Evolutionary conservation across 1,139 yeast species (phyloP).

Genomic region (Protomyces lactucae-debilis): DNA sequence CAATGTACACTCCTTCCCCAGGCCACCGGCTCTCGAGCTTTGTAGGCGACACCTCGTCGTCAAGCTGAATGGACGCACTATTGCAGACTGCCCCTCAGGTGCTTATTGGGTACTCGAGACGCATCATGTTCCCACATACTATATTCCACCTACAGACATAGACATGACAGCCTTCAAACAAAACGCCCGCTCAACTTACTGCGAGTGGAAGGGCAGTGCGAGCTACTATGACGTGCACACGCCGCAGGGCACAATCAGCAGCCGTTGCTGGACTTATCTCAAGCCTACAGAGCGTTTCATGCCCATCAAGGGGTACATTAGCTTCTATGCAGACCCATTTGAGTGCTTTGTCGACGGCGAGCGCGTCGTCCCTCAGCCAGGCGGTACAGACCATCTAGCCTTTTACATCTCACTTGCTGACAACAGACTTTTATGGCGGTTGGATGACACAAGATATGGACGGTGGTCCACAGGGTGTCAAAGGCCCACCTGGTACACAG

Average conservation of each 20-base stretch:
- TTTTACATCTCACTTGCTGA: neutral
- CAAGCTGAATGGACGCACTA: conserved; percentile 1
- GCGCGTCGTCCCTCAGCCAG: conserved; percentile 17
- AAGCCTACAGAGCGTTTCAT: conserved; percentile 4
- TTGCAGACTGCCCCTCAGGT: conserved; percentile 14
- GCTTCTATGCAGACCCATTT: conserved; percentile 23
- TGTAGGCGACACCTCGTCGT: conserved; percentile 13
- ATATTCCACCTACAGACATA: conserved; percentile 12
- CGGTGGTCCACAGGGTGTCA: conserved; percentile 18
- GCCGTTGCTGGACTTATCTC: conserved; percentile 22
- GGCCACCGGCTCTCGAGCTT: conserved; percentile 20
- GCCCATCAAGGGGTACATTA: conserved; percentile 19
- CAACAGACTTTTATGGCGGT: conserved; percentile 3
- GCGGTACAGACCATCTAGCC: conserved; percentile 2
- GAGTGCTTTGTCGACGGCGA: conserved; percentile 21
- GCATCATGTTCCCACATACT: conserved; percentile 21
- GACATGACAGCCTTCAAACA: conserved; percentile 11
- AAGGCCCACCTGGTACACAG: conserved; percentile 22
- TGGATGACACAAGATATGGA: conserved; percentile 22
- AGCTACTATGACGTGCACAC: conserved; percentile 3
- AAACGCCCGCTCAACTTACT: conserved; percentile 4
- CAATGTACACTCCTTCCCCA: conserved; percentile 23
- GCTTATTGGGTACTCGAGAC: conserved; percentile 26
- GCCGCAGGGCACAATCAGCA: neutral
- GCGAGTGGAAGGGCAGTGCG: conserved; percentile 24